A percentile compares a stretch with the other conserved stretches of the same genome.
phyloP scores from a whole-genome alignment of 352 stramenopile species.

The Pythium coloratum region DNA sequence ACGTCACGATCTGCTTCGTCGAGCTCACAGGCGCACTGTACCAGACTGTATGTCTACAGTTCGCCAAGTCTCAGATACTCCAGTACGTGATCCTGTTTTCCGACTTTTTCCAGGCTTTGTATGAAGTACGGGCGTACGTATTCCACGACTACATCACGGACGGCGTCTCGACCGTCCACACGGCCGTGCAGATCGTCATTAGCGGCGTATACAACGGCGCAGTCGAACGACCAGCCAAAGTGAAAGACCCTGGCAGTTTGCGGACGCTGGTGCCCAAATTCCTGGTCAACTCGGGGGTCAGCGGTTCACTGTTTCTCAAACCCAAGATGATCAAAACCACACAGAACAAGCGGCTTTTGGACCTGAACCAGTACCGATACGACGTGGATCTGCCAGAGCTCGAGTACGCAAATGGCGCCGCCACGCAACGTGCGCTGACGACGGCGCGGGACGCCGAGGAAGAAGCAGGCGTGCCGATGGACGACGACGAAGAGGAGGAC shows the following conservation, averaged over 20 bases:
- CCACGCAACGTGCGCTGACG: background rate
- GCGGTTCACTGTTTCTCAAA: constrained; percentile 17
- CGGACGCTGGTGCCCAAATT: constrained; percentile 3
- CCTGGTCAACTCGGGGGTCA: background rate
- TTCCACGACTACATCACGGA: constrained; percentile 25
- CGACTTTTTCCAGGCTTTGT: constrained; percentile 28
- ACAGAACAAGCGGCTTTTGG: constrained; percentile 10
- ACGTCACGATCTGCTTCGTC: constrained; percentile 47
- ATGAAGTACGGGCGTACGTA: constrained; percentile 27
- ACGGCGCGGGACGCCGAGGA: background rate
- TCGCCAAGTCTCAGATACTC: constrained; percentile 12
- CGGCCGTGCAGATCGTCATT: constrained; percentile 19
- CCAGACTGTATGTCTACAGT: constrained; percentile 35
- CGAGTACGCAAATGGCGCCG: background rate
- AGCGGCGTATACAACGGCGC: constrained; percentile 8
- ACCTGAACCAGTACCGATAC: constrained; percentile 19
- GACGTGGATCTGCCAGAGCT: constrained; percentile 8
- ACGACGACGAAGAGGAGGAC: background rate
- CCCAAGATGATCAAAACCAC: constrained; percentile 12
- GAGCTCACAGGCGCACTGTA: constrained; percentile 37
- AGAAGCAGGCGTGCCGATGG: background rate
- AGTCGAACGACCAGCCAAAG: background rate
- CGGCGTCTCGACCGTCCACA: constrained; percentile 18
- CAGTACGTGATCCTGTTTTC: constrained; percentile 26
- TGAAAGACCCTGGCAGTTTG: background rate